A percentile compares a stretch with the other conserved stretches of the same genome.
Evolutionary conservation across 306 rosid genomes (phyloP).

Genomic region (Alnus rubra): DNA sequence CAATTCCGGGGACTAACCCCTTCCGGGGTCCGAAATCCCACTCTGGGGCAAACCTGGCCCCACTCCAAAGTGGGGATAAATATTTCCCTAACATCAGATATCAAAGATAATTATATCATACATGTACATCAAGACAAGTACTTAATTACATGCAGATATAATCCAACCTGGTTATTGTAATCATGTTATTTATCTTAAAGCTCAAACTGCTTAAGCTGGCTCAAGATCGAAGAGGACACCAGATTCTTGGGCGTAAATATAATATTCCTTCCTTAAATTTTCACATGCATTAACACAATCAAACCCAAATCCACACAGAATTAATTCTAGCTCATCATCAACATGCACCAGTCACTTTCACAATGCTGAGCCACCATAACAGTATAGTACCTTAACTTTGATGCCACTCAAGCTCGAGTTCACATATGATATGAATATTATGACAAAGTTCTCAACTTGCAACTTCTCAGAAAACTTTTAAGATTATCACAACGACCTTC

Average conservation of each 20-base stretch:
- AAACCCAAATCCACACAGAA: conserved; percentile 65
- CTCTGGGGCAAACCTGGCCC: too few relatives aligned
- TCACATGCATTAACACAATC: conserved; percentile 45
- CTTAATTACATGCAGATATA: neutral
- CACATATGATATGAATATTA: too few relatives aligned
- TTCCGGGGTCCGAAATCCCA: too few relatives aligned
- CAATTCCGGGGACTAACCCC: too few relatives aligned
- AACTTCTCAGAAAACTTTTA: too few relatives aligned
- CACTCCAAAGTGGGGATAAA: too few relatives aligned
- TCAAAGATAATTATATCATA: neutral
- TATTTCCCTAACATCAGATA: too few relatives aligned
- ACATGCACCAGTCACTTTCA: conserved; percentile 34
- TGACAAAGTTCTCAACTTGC: too few relatives aligned
- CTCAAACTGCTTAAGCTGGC: neutral
- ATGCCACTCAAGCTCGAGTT: conserved; percentile 40
- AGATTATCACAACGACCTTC: too few relatives aligned
- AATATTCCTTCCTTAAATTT: conserved; percentile 16
- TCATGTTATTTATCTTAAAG: neutral
- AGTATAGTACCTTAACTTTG: conserved; percentile 38
- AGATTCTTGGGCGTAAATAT: neutral
- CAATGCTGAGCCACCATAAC: conserved; percentile 47
- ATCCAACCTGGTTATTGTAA: neutral
- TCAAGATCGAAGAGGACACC: conserved; percentile 23
- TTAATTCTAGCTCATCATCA: conserved; percentile 33
- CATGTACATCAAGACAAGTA: neutral